Percentiles rank a stretch among this genome's conserved stretches.
phyloP scores from a whole-genome alignment of 2,329 filamentous ascomycete genomes.

The Diaporthe nobilis region DNA sequence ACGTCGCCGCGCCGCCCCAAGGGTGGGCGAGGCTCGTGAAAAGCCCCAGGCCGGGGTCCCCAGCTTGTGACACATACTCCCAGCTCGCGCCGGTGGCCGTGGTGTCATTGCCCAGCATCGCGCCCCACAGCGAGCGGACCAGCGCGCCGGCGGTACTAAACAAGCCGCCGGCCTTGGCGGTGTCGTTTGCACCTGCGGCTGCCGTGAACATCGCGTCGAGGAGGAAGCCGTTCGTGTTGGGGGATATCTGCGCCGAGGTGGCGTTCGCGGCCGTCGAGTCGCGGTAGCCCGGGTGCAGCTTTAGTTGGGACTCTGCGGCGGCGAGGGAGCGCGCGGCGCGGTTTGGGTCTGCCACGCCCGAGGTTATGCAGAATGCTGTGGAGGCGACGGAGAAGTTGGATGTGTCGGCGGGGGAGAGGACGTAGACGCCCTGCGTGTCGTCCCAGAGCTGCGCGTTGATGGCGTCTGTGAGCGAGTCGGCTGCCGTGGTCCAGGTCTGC shows the following conservation, averaged over 20 bases:
- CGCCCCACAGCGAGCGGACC: conserved; percentile 53
- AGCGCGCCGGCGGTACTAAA: conserved; percentile 46
- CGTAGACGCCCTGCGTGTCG: conserved; percentile 41
- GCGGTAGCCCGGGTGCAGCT: conserved; percentile 44
- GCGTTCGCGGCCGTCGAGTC: conserved; percentile 39
- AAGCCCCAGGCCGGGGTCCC: conserved; percentile 55
- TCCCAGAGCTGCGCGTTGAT: conserved; percentile 45
- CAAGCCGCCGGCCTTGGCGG: conserved; percentile 48
- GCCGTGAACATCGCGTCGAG: conserved; percentile 47
- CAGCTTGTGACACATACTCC: conserved; percentile 59
- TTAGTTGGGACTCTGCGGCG: conserved; percentile 32
- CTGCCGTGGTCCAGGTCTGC: conserved; percentile 38
- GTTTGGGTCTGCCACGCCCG: conserved; percentile 39
- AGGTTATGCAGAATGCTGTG: conserved; percentile 44
- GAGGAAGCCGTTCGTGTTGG: conserved; percentile 62
- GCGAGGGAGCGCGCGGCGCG: conserved; percentile 39
- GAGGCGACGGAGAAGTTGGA: conserved; percentile 41
- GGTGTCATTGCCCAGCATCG: conserved; percentile 55
- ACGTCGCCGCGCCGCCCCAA: conserved; percentile 61
- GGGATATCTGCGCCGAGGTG: conserved; percentile 53
- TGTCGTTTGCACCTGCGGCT: too few relatives aligned
- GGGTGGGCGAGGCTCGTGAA: conserved; percentile 60
- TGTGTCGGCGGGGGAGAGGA: conserved; percentile 21
- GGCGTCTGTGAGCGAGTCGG: conserved; percentile 41
- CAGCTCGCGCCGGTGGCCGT: conserved; percentile 58